Conservation (phyloP, 345 rosid genomes). For the Dipteronia sinensis region DNA sequence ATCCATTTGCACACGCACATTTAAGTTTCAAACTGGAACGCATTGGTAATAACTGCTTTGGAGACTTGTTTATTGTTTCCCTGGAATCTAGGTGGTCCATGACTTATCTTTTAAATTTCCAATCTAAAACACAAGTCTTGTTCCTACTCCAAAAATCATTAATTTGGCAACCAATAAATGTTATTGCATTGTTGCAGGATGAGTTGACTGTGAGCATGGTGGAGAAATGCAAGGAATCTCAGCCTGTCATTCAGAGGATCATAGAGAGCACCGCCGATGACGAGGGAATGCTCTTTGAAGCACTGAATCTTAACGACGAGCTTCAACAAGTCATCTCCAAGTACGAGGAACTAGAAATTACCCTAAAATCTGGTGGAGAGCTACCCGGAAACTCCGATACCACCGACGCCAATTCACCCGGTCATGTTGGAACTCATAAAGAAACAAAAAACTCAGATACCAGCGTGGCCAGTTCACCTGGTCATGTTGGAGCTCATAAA, state of each 20-base stretch:
- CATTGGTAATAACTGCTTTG: not conserved
- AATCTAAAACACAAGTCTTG: not conserved
- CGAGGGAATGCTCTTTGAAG: slow-evolving; percentile 76
- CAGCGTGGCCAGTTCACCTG: not conserved
- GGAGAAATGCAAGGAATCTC: slow-evolving; percentile 80
- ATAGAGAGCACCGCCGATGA: slow-evolving; percentile 75
- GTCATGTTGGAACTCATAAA: slow-evolving; percentile 2
- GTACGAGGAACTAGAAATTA: slow-evolving; percentile 43
- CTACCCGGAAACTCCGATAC: slow-evolving; percentile 20
- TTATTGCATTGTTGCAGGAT: slow-evolving; percentile 47
- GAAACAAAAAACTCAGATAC: slow-evolving; percentile 20
- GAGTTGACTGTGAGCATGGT: slow-evolving; percentile 64
- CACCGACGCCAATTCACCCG: not conserved
- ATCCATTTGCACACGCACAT: not conserved
- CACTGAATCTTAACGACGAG: slow-evolving; percentile 73
- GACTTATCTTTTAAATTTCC: not conserved
- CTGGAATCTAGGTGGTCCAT: not conserved
- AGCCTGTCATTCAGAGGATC: slow-evolving; percentile 64
- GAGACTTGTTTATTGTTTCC: not conserved
- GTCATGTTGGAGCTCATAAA: not conserved
- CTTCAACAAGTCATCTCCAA: slow-evolving; percentile 57
- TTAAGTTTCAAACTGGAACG: not conserved
- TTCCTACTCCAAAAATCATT: not conserved
- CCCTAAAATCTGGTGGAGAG: slow-evolving; percentile 23
- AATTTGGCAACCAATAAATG: slow-evolving; percentile 6